Evolutionary conservation across 495 filamentous ascomycete species (phyloP).

Genomic region (Podospora appendiculata): DNA sequence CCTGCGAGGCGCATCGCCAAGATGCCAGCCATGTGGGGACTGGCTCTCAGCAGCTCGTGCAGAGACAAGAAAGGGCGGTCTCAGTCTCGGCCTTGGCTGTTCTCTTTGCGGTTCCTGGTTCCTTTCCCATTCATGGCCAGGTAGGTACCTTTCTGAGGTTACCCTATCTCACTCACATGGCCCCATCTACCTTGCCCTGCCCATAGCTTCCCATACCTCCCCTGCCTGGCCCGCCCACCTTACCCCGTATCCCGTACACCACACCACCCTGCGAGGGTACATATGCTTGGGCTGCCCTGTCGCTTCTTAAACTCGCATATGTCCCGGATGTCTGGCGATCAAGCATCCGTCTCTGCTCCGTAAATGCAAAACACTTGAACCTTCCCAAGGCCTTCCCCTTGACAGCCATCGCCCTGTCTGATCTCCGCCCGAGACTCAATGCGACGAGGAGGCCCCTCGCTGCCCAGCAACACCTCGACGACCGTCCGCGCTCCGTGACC

Average conservation of each 20-base stretch:
- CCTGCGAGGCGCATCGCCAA: not conserved
- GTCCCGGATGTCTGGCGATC: constrained; percentile 28
- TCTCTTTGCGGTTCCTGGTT: constrained; percentile 1
- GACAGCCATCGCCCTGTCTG: constrained; percentile 30
- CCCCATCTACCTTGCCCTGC: too few relatives aligned
- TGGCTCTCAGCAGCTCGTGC: constrained; percentile 6
- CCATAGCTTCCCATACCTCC: too few relatives aligned
- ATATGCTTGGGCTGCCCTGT: constrained; percentile 17
- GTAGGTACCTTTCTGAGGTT: too few relatives aligned
- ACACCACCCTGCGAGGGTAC: not conserved
- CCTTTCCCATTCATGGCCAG: too few relatives aligned
- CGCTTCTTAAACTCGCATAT: constrained; percentile 38
- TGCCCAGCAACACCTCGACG: not conserved
- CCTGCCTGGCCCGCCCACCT: too few relatives aligned
- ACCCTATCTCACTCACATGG: too few relatives aligned
- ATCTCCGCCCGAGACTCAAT: constrained; percentile 33
- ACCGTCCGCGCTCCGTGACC: not conserved
- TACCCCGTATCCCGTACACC: too few relatives aligned
- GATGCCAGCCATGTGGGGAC: not conserved
- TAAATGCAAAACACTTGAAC: constrained; percentile 28
- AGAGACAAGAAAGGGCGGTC: constrained; percentile 14
- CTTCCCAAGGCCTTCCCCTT: constrained; percentile 26
- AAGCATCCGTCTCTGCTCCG: constrained; percentile 21
- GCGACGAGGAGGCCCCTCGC: constrained; percentile 13
- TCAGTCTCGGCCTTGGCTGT: constrained; percentile 15